Base-by-base conservation (phyloP, 805 yeast genomes). In the Ogataea methanolica region DNA sequence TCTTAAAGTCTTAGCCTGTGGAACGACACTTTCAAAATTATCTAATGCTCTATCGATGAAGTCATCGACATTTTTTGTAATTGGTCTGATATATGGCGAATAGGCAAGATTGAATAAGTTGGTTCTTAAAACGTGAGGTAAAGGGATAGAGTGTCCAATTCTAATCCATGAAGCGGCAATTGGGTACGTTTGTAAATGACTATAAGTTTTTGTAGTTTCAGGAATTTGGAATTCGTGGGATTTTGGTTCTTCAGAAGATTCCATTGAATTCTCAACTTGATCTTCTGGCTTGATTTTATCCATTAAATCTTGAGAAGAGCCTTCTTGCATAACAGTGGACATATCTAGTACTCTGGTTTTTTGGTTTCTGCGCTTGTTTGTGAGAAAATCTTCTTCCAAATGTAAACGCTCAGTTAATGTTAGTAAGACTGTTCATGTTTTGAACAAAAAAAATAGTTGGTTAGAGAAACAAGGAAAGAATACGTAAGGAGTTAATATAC, bases 1-100 rank as follows among this genome's bases (percentile, higher is more conserved):
- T 43, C 79, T 77, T 33, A 75, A 64, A 2, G 84, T 75, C 67
- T 80, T 79, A 46, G 83, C 66, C 36, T 71, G 69, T 4, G 96
- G 96, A 19, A 79, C 68, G 38, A 67, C 61, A 49, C 65, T 62
- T 57, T 90, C 96, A 39, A 88, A 68, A 34, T 70, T 60, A 48
- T 60, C 62, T 55, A 90, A 76, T n/a, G 78, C 67, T 31, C 68
- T 56, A 54, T 85, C 84, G n/a, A 83, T 73, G 31, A 69, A 62
- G 44, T 69, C 72, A 63, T 87, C 87, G 22, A 75, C 36, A 6
- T 49, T 41, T 26, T 38, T 46, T 2, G 66, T 59, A 47, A 57
- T 62, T 14, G 39, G 34, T 45, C 52, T 54, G 21, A 60, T 23
- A 9, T 42, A 23, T 17, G 57, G 52, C 2, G 66, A 59, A 44